A percentile compares a stretch with the other conserved stretches of the same genome.
Conservation (phyloP, 1,139 yeast species). For the Suhomyces coccinellae region DNA sequence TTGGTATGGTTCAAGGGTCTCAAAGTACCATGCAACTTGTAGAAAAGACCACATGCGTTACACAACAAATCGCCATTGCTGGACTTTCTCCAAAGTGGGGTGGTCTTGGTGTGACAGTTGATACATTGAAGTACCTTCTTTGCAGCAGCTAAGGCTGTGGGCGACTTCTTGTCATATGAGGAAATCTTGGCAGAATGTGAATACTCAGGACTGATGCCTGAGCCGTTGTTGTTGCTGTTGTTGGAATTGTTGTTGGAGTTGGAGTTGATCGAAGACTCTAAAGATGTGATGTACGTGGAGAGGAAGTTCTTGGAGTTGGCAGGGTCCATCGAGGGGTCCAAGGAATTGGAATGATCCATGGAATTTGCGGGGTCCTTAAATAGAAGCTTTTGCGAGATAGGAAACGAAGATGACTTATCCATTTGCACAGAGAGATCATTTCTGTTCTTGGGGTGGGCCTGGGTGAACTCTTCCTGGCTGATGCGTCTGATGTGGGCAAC, state of each 20-base stretch:
- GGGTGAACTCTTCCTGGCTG: slow-evolving; percentile 38
- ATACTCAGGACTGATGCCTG: background rate
- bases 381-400: background rate
- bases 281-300: slow-evolving; percentile 42
- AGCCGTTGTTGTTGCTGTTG: background rate
- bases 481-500: slow-evolving; percentile 49
- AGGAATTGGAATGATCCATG: no score
- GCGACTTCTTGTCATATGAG: slow-evolving; percentile 3
- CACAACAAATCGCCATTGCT: slow-evolving; percentile 46
- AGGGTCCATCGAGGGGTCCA: background rate
- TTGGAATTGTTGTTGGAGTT: slow-evolving; percentile 18
- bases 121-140: slow-evolving; percentile 40
- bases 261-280: slow-evolving; percentile 38
- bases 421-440: background rate
- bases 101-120: slow-evolving; percentile 47
- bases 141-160: background rate
- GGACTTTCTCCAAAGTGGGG: slow-evolving; percentile 51
- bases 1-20: slow-evolving; percentile 35
- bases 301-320: slow-evolving; percentile 26
- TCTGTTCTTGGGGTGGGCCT: slow-evolving; percentile 3
- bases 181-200: background rate
- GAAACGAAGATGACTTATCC: background rate
- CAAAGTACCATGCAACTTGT: slow-evolving; percentile 47
- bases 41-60: slow-evolving; percentile 51
- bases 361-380: background rate